Conservation (phyloP, 2,329 filamentous ascomycete genomes). For the Epicoccum nigrum region DNA sequence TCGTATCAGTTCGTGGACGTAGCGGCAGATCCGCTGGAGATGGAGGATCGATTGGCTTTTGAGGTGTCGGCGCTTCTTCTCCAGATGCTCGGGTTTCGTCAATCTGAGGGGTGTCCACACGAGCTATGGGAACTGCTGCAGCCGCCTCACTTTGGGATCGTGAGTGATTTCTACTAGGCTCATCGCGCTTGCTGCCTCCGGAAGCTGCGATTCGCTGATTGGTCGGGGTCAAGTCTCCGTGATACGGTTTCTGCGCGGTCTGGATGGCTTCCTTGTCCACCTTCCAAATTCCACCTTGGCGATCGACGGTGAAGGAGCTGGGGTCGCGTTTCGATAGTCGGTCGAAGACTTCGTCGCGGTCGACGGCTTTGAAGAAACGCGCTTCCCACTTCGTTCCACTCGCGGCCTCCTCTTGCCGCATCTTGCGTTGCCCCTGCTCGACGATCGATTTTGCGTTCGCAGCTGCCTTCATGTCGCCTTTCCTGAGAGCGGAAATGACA, state of each 20-base stretch:
- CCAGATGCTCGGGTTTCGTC: neutral
- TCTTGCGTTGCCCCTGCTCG: slow-evolving; percentile 49
- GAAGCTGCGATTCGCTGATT: slow-evolving; percentile 21
- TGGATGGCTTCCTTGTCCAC: slow-evolving; percentile 31
- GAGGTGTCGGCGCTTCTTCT: slow-evolving; percentile 9
- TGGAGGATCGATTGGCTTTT: slow-evolving; percentile 6
- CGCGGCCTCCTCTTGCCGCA: slow-evolving; percentile 49
- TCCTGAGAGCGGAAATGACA: slow-evolving; percentile 48
- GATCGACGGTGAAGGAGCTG: slow-evolving; percentile 33
- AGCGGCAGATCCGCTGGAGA: slow-evolving; percentile 4
- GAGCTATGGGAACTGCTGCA: neutral
- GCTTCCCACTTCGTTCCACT: slow-evolving; percentile 47
- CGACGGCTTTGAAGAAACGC: slow-evolving; percentile 50
- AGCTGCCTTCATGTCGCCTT: slow-evolving; percentile 50
- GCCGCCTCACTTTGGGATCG: slow-evolving; percentile 2
- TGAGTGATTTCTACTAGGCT: neutral
- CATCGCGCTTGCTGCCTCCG: neutral
- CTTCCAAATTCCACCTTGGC: slow-evolving; percentile 41
- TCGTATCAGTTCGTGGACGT: neutral
- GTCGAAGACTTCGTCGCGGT: slow-evolving; percentile 35
- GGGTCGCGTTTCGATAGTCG: slow-evolving; percentile 26
- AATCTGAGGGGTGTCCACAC: too few species aligned
- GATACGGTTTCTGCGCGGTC: slow-evolving; percentile 36
- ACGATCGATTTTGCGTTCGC: slow-evolving; percentile 40
- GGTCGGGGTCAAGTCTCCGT: slow-evolving; percentile 35